A percentile compares a stretch with the other conserved stretches of the same genome.
These are phyloP conservation scores for Phaeosphaeriaceae sp. DNA, from an alignment of 2,329 filamentous ascomycete species.

Conservation along the genomic window DNA sequence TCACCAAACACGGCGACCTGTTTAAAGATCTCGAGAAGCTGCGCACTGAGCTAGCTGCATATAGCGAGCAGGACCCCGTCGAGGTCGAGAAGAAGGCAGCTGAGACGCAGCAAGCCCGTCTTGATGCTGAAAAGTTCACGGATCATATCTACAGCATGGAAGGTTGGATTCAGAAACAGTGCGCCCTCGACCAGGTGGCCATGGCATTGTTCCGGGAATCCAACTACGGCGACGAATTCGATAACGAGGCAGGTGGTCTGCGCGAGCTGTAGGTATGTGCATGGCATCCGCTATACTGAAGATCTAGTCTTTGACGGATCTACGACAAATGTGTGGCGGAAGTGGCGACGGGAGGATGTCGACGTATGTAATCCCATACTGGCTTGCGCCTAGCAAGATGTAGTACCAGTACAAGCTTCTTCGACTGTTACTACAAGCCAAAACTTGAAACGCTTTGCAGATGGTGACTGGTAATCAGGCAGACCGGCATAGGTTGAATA, in stretches of 20 bases:
- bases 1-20: slow-evolving; percentile 44
- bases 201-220: slow-evolving; percentile 53
- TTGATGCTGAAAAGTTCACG: slow-evolving; percentile 47
- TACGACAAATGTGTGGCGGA: background rate
- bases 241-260: slow-evolving; percentile 60
- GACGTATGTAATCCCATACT: background rate
- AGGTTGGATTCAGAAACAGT: slow-evolving; percentile 49
- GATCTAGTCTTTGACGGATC: background rate
- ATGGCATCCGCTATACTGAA: background rate
- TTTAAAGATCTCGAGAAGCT: slow-evolving; percentile 47
- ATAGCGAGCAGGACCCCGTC: slow-evolving; percentile 55
- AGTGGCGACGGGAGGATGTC: background rate
- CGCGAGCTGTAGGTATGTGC: slow-evolving; percentile 42
- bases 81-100: slow-evolving; percentile 52
- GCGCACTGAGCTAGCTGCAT: slow-evolving; percentile 51
- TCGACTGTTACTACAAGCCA: no score
- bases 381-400: background rate
- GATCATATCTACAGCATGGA: slow-evolving; percentile 58
- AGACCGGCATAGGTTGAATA: background rate
- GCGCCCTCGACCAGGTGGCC: slow-evolving; percentile 48
- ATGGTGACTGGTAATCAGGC: background rate
- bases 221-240: slow-evolving; percentile 62
- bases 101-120: slow-evolving; percentile 36
- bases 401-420: background rate
- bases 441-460: background rate